Percentiles rank a stretch among this genome's conserved stretches.
phyloP scores from a whole-genome alignment of 495 filamentous ascomycete genomes.

The Aspergillus indologenus region DNA sequence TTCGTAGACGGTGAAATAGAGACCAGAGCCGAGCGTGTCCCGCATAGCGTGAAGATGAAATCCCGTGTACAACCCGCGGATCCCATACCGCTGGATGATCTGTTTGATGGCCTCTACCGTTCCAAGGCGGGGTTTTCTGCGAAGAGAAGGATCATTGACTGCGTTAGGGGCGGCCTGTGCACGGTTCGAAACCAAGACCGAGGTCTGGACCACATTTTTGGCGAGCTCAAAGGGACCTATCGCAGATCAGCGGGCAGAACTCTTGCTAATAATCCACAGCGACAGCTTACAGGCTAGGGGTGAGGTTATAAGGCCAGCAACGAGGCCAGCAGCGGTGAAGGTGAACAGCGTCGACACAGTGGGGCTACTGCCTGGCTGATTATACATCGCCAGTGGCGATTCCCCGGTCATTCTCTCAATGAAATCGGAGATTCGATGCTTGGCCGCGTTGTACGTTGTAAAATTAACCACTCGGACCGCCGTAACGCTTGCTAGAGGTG shows the following conservation, averaged over 20 bases:
- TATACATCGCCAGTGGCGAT: slow-evolving; percentile 69
- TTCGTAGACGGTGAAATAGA: slow-evolving; percentile 93
- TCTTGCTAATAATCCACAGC: background rate
- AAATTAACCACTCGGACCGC: slow-evolving; percentile 90
- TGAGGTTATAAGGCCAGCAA: slow-evolving; percentile 76
- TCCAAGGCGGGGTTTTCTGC: slow-evolving; percentile 70
- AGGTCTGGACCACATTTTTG: slow-evolving; percentile 87
- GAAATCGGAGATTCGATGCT: slow-evolving; percentile 62
- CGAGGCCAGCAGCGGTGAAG: slow-evolving; percentile 74
- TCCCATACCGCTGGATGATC: slow-evolving; percentile 74
- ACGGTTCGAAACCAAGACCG: slow-evolving; percentile 72
- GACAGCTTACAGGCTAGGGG: slow-evolving; percentile 73
- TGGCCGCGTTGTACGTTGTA: slow-evolving; percentile 83
- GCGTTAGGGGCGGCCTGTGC: slow-evolving; percentile 55
- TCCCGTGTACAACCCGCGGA: slow-evolving; percentile 80
- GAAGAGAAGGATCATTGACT: slow-evolving; percentile 59
- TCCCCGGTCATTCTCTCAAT: slow-evolving; percentile 55
- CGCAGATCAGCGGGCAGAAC: background rate
- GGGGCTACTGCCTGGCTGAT: slow-evolving; percentile 65
- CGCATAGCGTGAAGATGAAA: slow-evolving; percentile 78
- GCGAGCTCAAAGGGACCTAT: slow-evolving; percentile 90
- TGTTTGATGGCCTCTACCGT: slow-evolving; percentile 76
- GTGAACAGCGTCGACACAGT: slow-evolving; percentile 66
- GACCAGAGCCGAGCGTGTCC: slow-evolving; percentile 82
- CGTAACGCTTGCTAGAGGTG: slow-evolving; percentile 83